These are phyloP conservation scores for Metschnikowia continentalis DNA, from an alignment of 805 yeast genomes.

Conservation along the genomic window DNA sequence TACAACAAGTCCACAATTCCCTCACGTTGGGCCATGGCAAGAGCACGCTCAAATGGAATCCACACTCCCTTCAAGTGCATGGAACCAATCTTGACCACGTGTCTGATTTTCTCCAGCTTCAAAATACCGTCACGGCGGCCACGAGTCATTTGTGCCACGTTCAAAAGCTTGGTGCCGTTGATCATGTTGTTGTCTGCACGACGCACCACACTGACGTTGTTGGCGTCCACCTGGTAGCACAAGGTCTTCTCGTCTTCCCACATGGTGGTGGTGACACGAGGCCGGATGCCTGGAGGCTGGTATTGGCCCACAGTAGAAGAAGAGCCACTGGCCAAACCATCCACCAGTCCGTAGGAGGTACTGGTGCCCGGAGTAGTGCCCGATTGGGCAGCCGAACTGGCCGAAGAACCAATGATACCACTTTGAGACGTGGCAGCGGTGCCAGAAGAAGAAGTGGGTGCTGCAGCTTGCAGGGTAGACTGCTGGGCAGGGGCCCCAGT, in stretches of 20 bases:
- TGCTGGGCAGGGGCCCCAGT: slow-evolving; percentile 9
- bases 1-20: slow-evolving; percentile 43
- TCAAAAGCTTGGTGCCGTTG: slow-evolving; percentile 77
- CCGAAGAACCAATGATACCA: slow-evolving; percentile 13
- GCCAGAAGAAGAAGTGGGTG: slow-evolving; percentile 16
- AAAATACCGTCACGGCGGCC: slow-evolving; percentile 83
- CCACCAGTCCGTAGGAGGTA: slow-evolving; percentile 14
- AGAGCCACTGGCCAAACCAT: slow-evolving; percentile 13
- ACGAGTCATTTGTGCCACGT: slow-evolving; percentile 83
- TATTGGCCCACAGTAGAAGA: slow-evolving; percentile 39
- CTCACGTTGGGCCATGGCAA: slow-evolving; percentile 76
- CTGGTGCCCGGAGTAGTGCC: slow-evolving; percentile 10
- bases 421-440: slow-evolving; percentile 25
- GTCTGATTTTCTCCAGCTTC: slow-evolving; percentile 70
- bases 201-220: slow-evolving; percentile 74
- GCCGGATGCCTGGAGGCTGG: slow-evolving; percentile 48
- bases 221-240: slow-evolving; percentile 82
- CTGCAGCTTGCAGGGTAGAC: slow-evolving; percentile 10
- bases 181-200: slow-evolving; percentile 83
- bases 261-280: slow-evolving; percentile 76
- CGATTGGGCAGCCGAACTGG: slow-evolving; percentile 15
- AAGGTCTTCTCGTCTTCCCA: slow-evolving; percentile 88
- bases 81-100: slow-evolving; percentile 80
- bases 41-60: slow-evolving; percentile 83
- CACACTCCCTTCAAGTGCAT: slow-evolving; percentile 89